phyloP scores from a whole-genome alignment of 1,284 basidiomycete genomes.

The Moesziomyces parantarcticus region DNA sequence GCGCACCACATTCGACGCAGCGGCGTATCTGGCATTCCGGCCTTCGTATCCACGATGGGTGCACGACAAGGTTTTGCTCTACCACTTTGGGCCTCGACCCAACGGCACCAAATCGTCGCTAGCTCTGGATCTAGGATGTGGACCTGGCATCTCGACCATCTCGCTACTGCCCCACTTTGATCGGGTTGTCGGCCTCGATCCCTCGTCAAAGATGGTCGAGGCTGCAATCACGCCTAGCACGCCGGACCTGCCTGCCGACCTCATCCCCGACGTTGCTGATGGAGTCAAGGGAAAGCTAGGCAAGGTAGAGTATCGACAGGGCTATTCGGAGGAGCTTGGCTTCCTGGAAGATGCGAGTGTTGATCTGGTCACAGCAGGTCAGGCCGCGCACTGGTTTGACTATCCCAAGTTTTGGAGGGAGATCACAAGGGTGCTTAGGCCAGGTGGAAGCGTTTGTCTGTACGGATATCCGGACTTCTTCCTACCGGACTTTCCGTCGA shows the following conservation, averaged over 20 bases:
- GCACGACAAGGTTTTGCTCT: constrained; percentile 34
- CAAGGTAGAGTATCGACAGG: constrained; percentile 70
- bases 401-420: constrained; percentile 79
- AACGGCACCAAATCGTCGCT: constrained; percentile 4
- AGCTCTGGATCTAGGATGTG: constrained; percentile 81
- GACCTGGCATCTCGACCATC: constrained; percentile 77
- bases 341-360: constrained; percentile 74
- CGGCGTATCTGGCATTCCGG: constrained; percentile 51
- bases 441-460: constrained; percentile 79
- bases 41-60: constrained; percentile 52
- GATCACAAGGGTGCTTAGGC: constrained; percentile 75
- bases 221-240: constrained; percentile 72
- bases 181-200: constrained; percentile 78
- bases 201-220: constrained; percentile 78
- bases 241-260: constrained; percentile 7
- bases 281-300: constrained; percentile 66
- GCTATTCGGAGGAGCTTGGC: constrained; percentile 73
- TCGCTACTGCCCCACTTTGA: constrained; percentile 74
- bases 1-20: constrained; percentile 44
- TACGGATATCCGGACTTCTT: constrained; percentile 85
- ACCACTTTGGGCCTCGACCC: constrained; percentile 22
- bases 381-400: constrained; percentile 89
- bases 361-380: constrained; percentile 81
- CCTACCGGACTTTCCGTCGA: constrained; percentile 74
- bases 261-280: constrained; percentile 21